Percentiles rank a stretch among this genome's conserved stretches.
phyloP scores from a whole-genome alignment of 1,284 basidiomycete genomes.

The Neotropicomus parvogracilis region DNA sequence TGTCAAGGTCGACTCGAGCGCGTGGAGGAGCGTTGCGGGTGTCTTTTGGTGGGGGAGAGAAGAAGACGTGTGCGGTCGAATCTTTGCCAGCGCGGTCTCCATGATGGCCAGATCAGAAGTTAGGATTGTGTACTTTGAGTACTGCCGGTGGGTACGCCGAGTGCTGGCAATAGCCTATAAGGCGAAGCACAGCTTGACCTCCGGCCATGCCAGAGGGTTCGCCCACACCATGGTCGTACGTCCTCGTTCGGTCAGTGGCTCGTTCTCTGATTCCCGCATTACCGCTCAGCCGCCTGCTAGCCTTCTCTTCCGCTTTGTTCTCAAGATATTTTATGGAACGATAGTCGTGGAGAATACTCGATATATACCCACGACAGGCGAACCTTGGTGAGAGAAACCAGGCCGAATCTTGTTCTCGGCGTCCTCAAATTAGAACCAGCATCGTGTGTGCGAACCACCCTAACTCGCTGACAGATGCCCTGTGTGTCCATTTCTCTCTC shows the following conservation, averaged over 20 bases:
- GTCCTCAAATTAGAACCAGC: constrained; percentile 30
- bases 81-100: constrained; percentile 76
- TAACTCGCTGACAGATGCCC: constrained; percentile 81
- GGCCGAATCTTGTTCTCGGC: constrained; percentile 28
- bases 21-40: constrained; percentile 84
- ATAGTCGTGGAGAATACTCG: constrained; percentile 81
- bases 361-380: constrained; percentile 64
- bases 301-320: constrained; percentile 69
- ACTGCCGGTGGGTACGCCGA: too few relatives aligned
- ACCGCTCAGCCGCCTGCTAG: constrained; percentile 35
- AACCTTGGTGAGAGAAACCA: constrained; percentile 58
- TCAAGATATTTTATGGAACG: constrained; percentile 84
- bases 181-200: background rate
- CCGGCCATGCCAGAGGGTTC: constrained; percentile 42
- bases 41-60: constrained; percentile 84
- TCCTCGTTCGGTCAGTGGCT: constrained; percentile 52
- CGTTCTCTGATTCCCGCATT: background rate
- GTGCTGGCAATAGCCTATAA: too few relatives aligned
- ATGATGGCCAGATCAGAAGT: too few relatives aligned
- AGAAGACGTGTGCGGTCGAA: constrained; percentile 83
- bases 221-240: constrained; percentile 64
- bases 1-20: constrained; percentile 84
- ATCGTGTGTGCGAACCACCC: constrained; percentile 78
- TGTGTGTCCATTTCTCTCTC: constrained; percentile 48
- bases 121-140: too few relatives aligned